A percentile compares a stretch with the other conserved stretches of the same genome.
Evolutionary conservation across 73 alveolate species (phyloP).

Genomic region (Symbiodinium pilosum): DNA sequence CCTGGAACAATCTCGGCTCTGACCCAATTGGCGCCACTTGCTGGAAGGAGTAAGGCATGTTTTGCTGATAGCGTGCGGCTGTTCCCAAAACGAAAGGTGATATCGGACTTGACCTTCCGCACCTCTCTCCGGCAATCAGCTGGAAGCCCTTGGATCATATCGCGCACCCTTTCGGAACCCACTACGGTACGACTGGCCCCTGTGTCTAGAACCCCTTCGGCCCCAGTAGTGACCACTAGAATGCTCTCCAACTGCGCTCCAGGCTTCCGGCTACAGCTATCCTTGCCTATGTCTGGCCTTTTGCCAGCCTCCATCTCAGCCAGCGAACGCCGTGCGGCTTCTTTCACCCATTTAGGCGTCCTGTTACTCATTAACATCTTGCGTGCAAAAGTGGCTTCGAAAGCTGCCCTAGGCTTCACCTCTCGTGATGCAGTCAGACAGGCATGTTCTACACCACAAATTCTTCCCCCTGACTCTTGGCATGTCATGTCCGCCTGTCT

Average conservation of each 20-base stretch:
- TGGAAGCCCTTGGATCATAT: neutral
- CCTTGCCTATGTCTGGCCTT: neutral
- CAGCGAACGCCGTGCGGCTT: neutral
- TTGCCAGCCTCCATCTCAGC: neutral
- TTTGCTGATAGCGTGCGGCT: neutral
- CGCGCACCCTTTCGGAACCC: neutral
- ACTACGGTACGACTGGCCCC: neutral
- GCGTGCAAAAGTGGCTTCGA: neutral
- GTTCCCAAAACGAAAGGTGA: neutral
- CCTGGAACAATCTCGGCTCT: conserved; percentile 5
- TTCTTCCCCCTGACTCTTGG: neutral
- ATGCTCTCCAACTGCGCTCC: neutral
- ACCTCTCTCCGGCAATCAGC: neutral
- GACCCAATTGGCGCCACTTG: neutral
- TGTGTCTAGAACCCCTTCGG: neutral
- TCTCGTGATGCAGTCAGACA: neutral
- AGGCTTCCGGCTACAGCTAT: neutral
- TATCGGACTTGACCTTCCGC: neutral
- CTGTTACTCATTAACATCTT: neutral
- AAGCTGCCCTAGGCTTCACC: neutral
- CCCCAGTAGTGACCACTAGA: neutral
- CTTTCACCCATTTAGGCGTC: neutral
- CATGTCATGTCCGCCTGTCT: neutral
- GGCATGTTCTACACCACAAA: neutral
- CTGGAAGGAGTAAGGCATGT: neutral